Evolutionary conservation across 83 land plant genomes (phyloP), one percentile per base, ranked within the genome.

Genomic region (Diphasiastrum complanatum): DNA sequence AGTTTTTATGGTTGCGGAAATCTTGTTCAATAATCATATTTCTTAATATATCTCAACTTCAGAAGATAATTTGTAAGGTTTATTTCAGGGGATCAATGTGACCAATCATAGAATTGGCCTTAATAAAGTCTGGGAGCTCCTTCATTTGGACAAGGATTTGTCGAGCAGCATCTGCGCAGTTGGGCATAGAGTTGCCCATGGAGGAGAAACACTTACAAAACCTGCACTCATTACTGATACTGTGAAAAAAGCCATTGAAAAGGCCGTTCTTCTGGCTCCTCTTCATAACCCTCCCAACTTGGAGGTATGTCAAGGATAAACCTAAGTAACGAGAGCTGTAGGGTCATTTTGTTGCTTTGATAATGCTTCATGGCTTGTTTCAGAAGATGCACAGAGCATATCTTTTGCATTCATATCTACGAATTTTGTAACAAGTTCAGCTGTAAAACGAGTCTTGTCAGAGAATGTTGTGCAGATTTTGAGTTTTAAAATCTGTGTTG

Each of bases 101-200:
- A 33, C 20, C 32, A 60, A 76, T 58, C 79, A 76, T 30, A 54
- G 53, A 37, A 36, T 46, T 30, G 79, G 77, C 23, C 76, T 76
- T 43, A 64, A 66, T 49, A 76, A 76, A 62, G 79, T 76, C 23
- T 25, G 71, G 77, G 79, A 72, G 64, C 43, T 72, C 5, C 71
- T 76, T 45, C 70, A 54, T n/a, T 18, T 74, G 52, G 68, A 69
- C 27, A 45, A 61, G 33, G 75, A 58, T 28, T 47, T 43, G 25
- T 19, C 58, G 43, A 40, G 49, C 24, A 61, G 28, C 14, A 46
- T 76, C 8, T 63, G 37, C 25, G 79, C 71, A 59, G 79, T 76
- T 25, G 79, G 79, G n/a, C 79, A 76, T 25, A 49, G 79, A 28
- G 79, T 76, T 30, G 79, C 72, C 28, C 79, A 76, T 48, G 79